Percentiles rank a stretch among this genome's conserved stretches.
These are phyloP conservation scores for Acmispon strigosus DNA, from an alignment of 306 rosid genomes.

Conservation along the genomic window DNA sequence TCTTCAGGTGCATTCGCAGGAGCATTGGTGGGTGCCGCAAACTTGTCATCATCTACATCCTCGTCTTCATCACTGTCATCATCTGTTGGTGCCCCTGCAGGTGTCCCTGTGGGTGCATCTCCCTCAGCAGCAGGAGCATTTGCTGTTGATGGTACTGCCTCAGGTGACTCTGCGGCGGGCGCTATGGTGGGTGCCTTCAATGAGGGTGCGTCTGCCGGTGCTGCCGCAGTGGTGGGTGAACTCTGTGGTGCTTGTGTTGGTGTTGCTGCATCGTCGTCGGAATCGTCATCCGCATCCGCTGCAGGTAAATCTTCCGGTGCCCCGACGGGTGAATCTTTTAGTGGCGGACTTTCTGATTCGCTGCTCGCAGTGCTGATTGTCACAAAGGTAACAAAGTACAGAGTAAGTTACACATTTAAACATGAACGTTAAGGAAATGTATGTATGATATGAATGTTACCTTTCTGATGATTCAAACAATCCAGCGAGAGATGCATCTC, in stretches of 20 bases:
- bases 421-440: too few species aligned
- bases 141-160: not conserved
- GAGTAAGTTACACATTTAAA: too few species aligned
- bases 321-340: not conserved
- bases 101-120: not conserved
- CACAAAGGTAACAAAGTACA: not conserved
- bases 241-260: not conserved
- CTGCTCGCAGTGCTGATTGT: not conserved
- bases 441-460: slow-evolving; percentile 9
- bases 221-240: not conserved
- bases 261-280: too few species aligned
- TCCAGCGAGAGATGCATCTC: not conserved
- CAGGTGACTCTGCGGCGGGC: not conserved
- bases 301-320: slow-evolving; percentile 15
- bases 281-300: too few species aligned
- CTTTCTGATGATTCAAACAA: not conserved
- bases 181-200: not conserved
- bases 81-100: not conserved
- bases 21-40: not conserved
- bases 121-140: not conserved
- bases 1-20: not conserved
- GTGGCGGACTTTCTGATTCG: not conserved
- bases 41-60: not conserved
- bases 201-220: not conserved
- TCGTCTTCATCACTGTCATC: not conserved